Evolutionary conservation across 768 basidiomycete genomes (phyloP), one percentile per base, ranked within the genome.

Genomic region (Rhizopogon sp.): DNA sequence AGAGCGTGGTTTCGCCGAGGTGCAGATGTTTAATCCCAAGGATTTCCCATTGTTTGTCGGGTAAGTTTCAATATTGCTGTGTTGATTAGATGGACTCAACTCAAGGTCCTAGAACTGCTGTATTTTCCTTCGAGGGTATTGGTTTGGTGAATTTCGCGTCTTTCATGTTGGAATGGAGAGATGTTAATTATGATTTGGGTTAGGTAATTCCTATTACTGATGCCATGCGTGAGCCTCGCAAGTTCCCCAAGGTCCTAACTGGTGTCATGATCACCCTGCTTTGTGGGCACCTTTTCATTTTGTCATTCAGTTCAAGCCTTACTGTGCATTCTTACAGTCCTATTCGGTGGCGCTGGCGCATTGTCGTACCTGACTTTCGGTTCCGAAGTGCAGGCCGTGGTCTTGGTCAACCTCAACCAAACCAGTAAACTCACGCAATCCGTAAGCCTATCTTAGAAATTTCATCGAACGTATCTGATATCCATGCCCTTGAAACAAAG

Each of bases 91-190:
- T 29, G 14, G n/a, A 37, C 46, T 55, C 25, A 4, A 45, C 45
- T 60, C 5, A 58, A 54, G 14, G 28, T 16, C 39, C 42, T 57
- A 93, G 94, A 7, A 98, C 97, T 22, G 96, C 97, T 3, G 96
- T 98, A 31, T 98, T 98, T 71, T 93, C 97, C 1, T 99, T 98
- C 62, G 96, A 99, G 71, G 96, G 96, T 8, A 93, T 99, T 60
- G 97, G 96, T 46, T 75, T 98, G 71, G 87, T 89, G 61, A 60
- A 83, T 69, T 52, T 31, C 25, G 29, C 17, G 41, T 43, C n/a
- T 29, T 11, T 16, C 25, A 37, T 28, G 37, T 5, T 11, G 28
- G 31, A 42, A 33, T 6, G 25, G 28, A 10, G 22, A 47, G 43
- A 39, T 57, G 52, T 62, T 56, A 44, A 25, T 43, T 20, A 20